Conservation (phyloP, 306 rosid species). For the Castanopsis chinensis region DNA sequence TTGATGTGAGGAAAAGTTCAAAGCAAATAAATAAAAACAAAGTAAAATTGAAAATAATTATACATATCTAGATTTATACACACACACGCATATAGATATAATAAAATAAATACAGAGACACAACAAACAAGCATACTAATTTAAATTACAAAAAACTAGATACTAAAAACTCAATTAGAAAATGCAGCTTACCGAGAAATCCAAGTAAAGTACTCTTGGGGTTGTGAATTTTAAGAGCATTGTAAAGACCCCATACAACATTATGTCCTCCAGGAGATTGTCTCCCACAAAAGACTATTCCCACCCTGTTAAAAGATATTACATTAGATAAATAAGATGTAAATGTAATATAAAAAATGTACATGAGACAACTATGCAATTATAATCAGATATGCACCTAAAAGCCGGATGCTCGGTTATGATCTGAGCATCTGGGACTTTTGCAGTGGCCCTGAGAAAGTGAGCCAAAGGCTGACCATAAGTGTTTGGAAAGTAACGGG, state of each 20-base stretch:
- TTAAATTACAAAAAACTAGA: background rate
- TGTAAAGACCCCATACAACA: conserved; percentile 87
- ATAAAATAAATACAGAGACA: background rate
- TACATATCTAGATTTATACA: background rate
- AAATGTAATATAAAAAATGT: background rate
- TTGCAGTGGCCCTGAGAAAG: conserved; percentile 90
- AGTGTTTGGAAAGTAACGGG: conserved; percentile 69
- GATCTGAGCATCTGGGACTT: conserved; percentile 91
- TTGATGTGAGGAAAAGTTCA: background rate
- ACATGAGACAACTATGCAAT: background rate
- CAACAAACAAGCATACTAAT: background rate
- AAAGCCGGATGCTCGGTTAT: conserved; percentile 77
- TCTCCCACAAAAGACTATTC: conserved; percentile 90
- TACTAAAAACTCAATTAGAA: background rate
- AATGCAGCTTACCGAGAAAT: conserved; percentile 63
- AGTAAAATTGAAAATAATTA: background rate
- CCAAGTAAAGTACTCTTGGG: conserved; percentile 72
- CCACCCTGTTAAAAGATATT: conserved; percentile 55
- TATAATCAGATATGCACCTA: conserved; percentile 37
- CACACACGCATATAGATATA: background rate
- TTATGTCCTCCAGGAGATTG: conserved; percentile 99
- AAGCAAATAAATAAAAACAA: background rate
- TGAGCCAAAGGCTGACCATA: conserved; percentile 94
- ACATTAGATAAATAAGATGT: conserved; percentile 12
- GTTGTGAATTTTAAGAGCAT: conserved; percentile 83